Conservation (phyloP, 2,329 filamentous ascomycete species). For the Fusarium torreyae region DNA sequence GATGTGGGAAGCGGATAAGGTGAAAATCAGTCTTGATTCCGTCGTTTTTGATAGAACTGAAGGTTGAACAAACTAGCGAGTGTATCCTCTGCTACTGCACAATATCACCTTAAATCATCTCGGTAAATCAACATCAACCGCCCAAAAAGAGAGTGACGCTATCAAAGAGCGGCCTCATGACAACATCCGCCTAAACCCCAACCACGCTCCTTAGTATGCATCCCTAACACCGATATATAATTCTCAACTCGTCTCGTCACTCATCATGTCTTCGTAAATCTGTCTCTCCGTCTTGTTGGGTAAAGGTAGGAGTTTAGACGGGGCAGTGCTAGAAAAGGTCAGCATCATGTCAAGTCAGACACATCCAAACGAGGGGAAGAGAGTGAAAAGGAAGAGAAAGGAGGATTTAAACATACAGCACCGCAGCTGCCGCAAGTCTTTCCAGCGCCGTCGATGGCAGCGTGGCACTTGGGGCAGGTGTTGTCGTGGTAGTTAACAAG, state of each 20-base stretch:
- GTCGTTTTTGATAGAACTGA: constrained; percentile 1
- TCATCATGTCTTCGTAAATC: constrained; percentile 31
- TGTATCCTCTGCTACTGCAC: constrained; percentile 15
- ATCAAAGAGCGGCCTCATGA: constrained; percentile 30
- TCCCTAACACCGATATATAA: constrained; percentile 28
- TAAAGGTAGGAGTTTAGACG: constrained; percentile 38
- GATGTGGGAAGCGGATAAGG: background rate
- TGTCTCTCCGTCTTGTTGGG: background rate
- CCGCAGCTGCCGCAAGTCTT: constrained; percentile 72
- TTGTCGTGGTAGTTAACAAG: constrained; percentile 57
- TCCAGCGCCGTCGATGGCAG: constrained; percentile 58
- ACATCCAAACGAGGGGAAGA: background rate
- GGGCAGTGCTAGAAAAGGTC: constrained; percentile 46
- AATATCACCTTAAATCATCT: constrained; percentile 4
- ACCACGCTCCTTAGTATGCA: constrained; percentile 20
- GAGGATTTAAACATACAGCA: constrained; percentile 62
- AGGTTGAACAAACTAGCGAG: constrained; percentile 28
- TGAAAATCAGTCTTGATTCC: constrained; percentile 18
- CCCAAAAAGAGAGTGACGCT: constrained; percentile 40
- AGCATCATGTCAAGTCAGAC: constrained; percentile 10
- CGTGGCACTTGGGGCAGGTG: constrained; percentile 71
- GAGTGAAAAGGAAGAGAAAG: background rate
- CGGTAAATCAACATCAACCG: background rate
- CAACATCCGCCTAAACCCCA: constrained; percentile 26
- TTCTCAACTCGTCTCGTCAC: constrained; percentile 21